These are phyloP conservation scores for Adansonia madagascariensis DNA, from an alignment of 441 rosid genomes.

Conservation along the genomic window DNA sequence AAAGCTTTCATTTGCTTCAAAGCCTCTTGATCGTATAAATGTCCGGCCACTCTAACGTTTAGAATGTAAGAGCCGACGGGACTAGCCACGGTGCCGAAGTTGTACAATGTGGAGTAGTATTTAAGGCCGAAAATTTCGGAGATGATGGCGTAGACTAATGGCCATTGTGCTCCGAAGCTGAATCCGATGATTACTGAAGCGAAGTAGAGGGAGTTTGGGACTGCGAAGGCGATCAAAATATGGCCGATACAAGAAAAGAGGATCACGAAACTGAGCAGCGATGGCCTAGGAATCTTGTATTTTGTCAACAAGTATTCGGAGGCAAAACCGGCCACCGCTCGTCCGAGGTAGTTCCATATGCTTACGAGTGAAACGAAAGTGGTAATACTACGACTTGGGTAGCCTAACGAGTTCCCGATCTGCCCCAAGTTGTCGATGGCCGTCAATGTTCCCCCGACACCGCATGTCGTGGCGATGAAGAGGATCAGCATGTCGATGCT, in stretches of 20 bases:
- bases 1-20: conserved; percentile 42
- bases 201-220: conserved; percentile 38
- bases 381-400: conserved; percentile 38
- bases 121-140: conserved; percentile 62
- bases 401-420: conserved; percentile 48
- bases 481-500: conserved; percentile 60
- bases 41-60: conserved; percentile 53
- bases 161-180: conserved; percentile 52
- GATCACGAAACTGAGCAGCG: conserved; percentile 31
- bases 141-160: conserved; percentile 52
- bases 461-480: conserved; percentile 48
- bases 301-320: conserved; percentile 42
- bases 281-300: conserved; percentile 39
- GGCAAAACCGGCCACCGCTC: conserved; percentile 46
- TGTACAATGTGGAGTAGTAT: conserved; percentile 57
- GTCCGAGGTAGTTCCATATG: conserved; percentile 59
- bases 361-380: conserved; percentile 57
- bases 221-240: conserved; percentile 32
- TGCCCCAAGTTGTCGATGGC: conserved; percentile 60
- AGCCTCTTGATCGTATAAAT: conserved; percentile 53
- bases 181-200: conserved; percentile 45
- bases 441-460: conserved; percentile 58
- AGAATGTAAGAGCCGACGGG: conserved; percentile 54
- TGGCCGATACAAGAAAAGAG: conserved; percentile 41
- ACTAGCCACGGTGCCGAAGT: conserved; percentile 46